Evolutionary conservation across 1,284 basidiomycete genomes (phyloP).

Genomic region (Sporisorium exsertum): DNA sequence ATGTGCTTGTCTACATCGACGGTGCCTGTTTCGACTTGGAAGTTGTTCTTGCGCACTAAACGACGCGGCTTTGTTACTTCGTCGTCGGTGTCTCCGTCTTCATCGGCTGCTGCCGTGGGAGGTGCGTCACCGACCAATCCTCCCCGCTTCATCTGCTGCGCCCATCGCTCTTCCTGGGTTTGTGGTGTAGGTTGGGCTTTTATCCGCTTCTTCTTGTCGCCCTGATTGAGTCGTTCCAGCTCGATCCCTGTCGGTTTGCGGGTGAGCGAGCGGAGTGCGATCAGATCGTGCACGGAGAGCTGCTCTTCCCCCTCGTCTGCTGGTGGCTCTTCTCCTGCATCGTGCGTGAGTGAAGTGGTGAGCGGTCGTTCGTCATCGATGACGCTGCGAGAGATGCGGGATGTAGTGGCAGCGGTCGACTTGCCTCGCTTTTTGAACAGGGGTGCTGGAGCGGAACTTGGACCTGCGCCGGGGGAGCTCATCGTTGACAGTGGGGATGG

Average conservation of each 20-base stretch:
- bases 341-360: not conserved
- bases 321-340: not conserved
- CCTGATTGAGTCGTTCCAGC: slow-evolving; percentile 82
- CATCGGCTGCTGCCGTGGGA: slow-evolving; percentile 1
- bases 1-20: slow-evolving; percentile 98
- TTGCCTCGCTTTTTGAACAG: slow-evolving; percentile 35
- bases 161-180: slow-evolving; percentile 32
- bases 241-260: slow-evolving; percentile 84
- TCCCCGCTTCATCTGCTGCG: slow-evolving; percentile 46
- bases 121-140: slow-evolving; percentile 20
- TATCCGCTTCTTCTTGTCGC: slow-evolving; percentile 76
- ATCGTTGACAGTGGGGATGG: slow-evolving; percentile 19
- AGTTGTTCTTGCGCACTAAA: slow-evolving; percentile 86
- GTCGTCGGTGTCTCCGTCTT: slow-evolving; percentile 39
- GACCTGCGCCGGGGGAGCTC: slow-evolving; percentile 24
- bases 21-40: slow-evolving; percentile 94
- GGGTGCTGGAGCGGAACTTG: slow-evolving; percentile 9
- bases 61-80: slow-evolving; percentile 53
- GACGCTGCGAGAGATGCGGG: slow-evolving; percentile 14
- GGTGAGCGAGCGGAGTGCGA: slow-evolving; percentile 83
- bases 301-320: not conserved
- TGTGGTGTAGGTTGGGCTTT: slow-evolving; percentile 7
- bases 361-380: not conserved
- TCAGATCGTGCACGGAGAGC: slow-evolving; percentile 79
- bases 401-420: not conserved